Conservation (phyloP, 2,329 filamentous ascomycete species). For the Penicillium sp. region DNA sequence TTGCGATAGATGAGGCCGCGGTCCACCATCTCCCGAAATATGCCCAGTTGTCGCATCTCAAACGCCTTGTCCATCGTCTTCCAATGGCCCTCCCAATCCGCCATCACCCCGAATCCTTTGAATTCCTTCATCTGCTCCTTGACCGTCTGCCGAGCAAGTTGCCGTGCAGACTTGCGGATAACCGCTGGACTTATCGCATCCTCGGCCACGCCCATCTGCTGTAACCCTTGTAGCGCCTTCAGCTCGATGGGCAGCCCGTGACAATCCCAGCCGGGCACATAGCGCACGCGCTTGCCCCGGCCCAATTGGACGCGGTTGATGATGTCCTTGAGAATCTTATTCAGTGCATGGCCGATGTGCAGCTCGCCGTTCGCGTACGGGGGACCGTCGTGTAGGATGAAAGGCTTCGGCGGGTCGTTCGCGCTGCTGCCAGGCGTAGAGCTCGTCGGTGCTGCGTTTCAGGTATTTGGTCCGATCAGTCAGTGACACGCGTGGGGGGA, state of each 20-base stretch:
- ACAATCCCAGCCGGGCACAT: slow-evolving; percentile 94
- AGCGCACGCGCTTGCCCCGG: slow-evolving; percentile 69
- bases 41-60: slow-evolving; percentile 55
- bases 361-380: slow-evolving; percentile 92
- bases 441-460: slow-evolving; percentile 72
- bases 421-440: slow-evolving; percentile 79
- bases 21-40: slow-evolving; percentile 59
- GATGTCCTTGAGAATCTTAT: slow-evolving; percentile 96
- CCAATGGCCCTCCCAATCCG: slow-evolving; percentile 59
- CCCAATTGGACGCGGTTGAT: slow-evolving; percentile 76
- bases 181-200: slow-evolving; percentile 40
- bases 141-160: slow-evolving; percentile 53
- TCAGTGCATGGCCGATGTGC: slow-evolving; percentile 90
- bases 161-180: slow-evolving; percentile 51
- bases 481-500: slow-evolving; percentile 51
- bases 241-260: slow-evolving; percentile 96
- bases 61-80: slow-evolving; percentile 59
- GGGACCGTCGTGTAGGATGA: slow-evolving; percentile 88
- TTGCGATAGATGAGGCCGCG: slow-evolving; percentile 58
- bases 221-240: slow-evolving; percentile 70
- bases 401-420: slow-evolving; percentile 54
- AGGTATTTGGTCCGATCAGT: slow-evolving; percentile 56
- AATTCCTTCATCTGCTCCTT: slow-evolving; percentile 57
- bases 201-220: slow-evolving; percentile 28
- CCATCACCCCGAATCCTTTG: slow-evolving; percentile 58